Base-by-base conservation (phyloP, 768 basidiomycete species). In the Baorangia bicolor region DNA sequence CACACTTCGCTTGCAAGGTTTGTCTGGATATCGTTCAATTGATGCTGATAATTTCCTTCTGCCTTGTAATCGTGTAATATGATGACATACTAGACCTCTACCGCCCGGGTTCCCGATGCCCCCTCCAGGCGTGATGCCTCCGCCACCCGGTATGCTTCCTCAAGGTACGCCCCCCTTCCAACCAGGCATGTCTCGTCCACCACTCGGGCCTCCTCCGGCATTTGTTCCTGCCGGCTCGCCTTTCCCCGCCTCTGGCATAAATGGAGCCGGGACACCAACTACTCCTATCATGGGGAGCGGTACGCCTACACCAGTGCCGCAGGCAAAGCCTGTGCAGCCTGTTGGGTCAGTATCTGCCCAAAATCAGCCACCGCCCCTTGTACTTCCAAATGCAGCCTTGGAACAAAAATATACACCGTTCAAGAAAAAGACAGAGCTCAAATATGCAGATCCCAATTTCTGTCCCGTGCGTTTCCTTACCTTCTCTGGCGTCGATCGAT, bases 381-480 rank as follows among this genome's bases (percentile, higher is more conserved):
- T 62, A 20, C 71, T 90, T 37, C 89, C 88, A 1, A 79, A 85
- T 63, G 77, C 81, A 10, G 72, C 77, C 5, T 70, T 84, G 37
- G 74, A 78, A 20, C 88, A 92, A 74, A 84, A 79, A 14, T 87
- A 89, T 63, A 82, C 87, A 13, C 77, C 83, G 2, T 84, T 90
- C 65, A 93, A 92, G 78, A 90, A 91, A 69, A 74, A 78, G 14
- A 90, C 89, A 2, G 78, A 79, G 21, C 76, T 94, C 41, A 88
- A 92, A 69, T 90, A 86, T 70, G 67, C 74, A 14, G 88, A 94
- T 64, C 74, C 91, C 0, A 91, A 92, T 65, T 92, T 90, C 69
- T 84, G 82, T 54, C 87, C 90, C 5, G 92, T 92, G 61, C 42
- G 85, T 78, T 38, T 23, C 39, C 13, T 12, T 50, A 23, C 38